Base-by-base conservation (phyloP, 208 protist species). In the Leishmania guyanensis region DNA sequence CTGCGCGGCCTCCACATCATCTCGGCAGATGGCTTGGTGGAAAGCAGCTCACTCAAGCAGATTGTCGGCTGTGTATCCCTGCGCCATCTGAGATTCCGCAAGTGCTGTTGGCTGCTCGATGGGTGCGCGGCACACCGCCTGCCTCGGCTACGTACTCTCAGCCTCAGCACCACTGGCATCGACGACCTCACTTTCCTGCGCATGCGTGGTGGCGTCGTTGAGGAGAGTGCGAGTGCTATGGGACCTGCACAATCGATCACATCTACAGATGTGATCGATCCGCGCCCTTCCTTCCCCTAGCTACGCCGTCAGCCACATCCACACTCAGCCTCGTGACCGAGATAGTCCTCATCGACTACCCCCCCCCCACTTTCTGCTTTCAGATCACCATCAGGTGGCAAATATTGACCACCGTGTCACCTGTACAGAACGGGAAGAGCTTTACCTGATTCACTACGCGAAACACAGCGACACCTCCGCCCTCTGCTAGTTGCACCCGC, bases 171-270 rank as follows among this genome's bases (percentile, higher is more conserved):
- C 16, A 82, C 79, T 14, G 79, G 64, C 12, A 82, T 82, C 29
- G 79, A 82, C 64, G 72, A 78, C 64, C 5, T 77, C 22, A 82
- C 79, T 5, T 82, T 71, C n/a, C 36, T 82, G 73, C 72, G 79
- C 51, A 82, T 82, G 79, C 78, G 36, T 36, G 0, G 36, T 1
- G 36, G 36, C 36, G 36, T 36, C 36, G 36, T 1, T 36, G 36
- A 36, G 36, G 1, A 36, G 36, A 36, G 36, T 36, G 36, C 36
- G 36, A 36, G 36, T 36, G 36, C 0, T 36, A 36, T 36, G 36
- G 36, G 36, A 36, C 36, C 36, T 36, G 36, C 36, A 36, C 36
- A 36, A 36, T 36, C 36, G 36, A 36, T 36, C 36, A 36, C 36
- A 36, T 36, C 36, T 36, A 0, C 0, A 36, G 36, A 36, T 36